phyloP scores from a whole-genome alignment of 306 rosid species.

The Comarum palustre region DNA sequence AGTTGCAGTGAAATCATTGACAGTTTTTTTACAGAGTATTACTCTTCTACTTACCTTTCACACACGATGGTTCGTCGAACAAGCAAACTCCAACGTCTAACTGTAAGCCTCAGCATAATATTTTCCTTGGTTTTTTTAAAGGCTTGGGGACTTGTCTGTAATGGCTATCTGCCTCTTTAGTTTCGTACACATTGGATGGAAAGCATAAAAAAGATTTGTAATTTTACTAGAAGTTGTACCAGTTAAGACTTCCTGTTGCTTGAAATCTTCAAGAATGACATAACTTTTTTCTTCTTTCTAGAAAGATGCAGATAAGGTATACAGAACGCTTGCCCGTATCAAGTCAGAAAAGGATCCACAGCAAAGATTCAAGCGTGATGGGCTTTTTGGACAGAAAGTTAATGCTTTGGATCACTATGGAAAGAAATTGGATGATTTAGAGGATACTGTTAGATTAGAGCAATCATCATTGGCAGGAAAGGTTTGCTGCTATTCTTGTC shows the following conservation, averaged over 20 bases:
- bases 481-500: conserved; percentile 37
- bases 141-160: background rate
- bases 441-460: conserved; percentile 65
- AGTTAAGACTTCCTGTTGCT: background rate
- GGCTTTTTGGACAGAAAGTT: conserved; percentile 58
- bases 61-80: conserved; percentile 54
- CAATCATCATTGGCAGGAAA: conserved; percentile 51
- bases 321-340: conserved; percentile 47
- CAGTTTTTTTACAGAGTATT: conserved; percentile 61
- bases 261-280: conserved; percentile 7
- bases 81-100: conserved; percentile 56
- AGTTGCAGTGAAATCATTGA: conserved; percentile 62
- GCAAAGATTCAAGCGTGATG: conserved; percentile 47
- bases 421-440: conserved; percentile 56
- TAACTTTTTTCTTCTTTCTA: conserved; percentile 32
- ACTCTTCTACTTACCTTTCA: conserved; percentile 75
- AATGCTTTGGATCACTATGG: conserved; percentile 49
- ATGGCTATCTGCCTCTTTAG: background rate
- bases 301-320: conserved; percentile 63
- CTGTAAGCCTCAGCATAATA: conserved; percentile 41
- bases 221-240: background rate
- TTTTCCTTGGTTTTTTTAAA: background rate
- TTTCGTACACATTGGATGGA: background rate
- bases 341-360: conserved; percentile 33
- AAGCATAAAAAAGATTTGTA: background rate